Evolutionary conservation across 2,329 filamentous ascomycete genomes (phyloP).

Genomic region (Fusarium equiseti): DNA sequence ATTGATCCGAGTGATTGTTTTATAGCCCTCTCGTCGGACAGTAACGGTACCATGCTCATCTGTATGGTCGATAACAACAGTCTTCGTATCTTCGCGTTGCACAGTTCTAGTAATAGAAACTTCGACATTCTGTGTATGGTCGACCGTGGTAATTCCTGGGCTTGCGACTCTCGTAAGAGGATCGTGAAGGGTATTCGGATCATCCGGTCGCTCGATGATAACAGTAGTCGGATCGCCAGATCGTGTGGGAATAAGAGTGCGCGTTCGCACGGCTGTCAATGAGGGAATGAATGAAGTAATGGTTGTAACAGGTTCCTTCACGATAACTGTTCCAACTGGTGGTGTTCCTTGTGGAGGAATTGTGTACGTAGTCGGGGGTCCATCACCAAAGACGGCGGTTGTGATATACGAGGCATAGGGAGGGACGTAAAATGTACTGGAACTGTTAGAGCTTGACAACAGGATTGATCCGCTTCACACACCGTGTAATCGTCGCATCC

Average conservation of each 20-base stretch:
- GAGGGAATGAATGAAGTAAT: slow-evolving; percentile 13
- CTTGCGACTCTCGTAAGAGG: not conserved
- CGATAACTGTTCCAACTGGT: slow-evolving; percentile 1
- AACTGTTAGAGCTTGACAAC: not conserved
- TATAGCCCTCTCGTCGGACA: not conserved
- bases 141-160: not conserved
- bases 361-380: not conserved
- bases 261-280: not conserved
- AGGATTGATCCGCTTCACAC: fast-evolving
- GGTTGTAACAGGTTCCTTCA: not conserved
- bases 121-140: not conserved
- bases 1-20: not conserved
- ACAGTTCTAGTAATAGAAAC: not conserved
- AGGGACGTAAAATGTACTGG: not conserved
- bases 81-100: not conserved
- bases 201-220: slow-evolving; percentile 4
- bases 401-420: slow-evolving; percentile 1
- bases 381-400: not conserved
- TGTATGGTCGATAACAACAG: not conserved
- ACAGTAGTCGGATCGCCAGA: slow-evolving; percentile 4
- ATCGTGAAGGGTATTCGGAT: not conserved
- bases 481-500: slow-evolving; percentile 14
- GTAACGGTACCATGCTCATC: not conserved
- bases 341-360: slow-evolving; percentile 13
- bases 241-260: not conserved